Conservation (phyloP, 345 rosid genomes). For the Clarkia xantiana region DNA sequence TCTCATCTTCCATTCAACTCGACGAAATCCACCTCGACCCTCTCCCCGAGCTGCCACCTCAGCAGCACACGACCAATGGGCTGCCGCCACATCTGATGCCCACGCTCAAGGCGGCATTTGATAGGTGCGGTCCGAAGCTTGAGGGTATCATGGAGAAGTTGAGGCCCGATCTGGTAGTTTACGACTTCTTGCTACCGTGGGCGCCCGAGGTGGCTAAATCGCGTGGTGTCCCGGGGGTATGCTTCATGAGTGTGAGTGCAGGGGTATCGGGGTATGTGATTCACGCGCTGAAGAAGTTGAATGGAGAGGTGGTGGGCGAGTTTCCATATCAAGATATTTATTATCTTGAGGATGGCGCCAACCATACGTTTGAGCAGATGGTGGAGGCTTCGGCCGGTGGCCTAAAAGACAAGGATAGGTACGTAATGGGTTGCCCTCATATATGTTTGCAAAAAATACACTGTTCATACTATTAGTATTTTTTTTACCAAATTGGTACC, state of each 20-base stretch:
- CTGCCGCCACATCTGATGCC: constrained; percentile 20
- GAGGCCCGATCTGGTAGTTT: constrained; percentile 18
- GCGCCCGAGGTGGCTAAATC: constrained; percentile 13
- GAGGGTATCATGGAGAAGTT: constrained; percentile 7
- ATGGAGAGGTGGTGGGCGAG: background rate
- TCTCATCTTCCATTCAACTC: constrained; percentile 16
- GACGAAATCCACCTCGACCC: constrained; percentile 22
- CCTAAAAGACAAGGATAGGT: constrained; percentile 1
- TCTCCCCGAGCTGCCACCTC: constrained; percentile 30
- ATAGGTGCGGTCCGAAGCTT: constrained; percentile 15
- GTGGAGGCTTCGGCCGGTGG: background rate
- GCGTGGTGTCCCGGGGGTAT: constrained; percentile 15
- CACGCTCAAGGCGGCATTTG: constrained; percentile 20
- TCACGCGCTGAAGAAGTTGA: background rate
- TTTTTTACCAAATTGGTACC: no score
- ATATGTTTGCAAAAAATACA: no score
- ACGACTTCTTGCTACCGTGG: constrained; percentile 28
- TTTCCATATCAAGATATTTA: constrained; percentile 11
- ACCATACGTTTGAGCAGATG: background rate
- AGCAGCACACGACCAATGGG: constrained; percentile 28
- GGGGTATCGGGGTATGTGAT: background rate
- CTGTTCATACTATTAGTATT: no score
- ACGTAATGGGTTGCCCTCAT: no score
- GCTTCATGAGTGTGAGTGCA: constrained; percentile 7
- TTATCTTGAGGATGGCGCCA: constrained; percentile 1